phyloP scores from a whole-genome alignment of 83 land plant species.

The Diphasiastrum complanatum region DNA sequence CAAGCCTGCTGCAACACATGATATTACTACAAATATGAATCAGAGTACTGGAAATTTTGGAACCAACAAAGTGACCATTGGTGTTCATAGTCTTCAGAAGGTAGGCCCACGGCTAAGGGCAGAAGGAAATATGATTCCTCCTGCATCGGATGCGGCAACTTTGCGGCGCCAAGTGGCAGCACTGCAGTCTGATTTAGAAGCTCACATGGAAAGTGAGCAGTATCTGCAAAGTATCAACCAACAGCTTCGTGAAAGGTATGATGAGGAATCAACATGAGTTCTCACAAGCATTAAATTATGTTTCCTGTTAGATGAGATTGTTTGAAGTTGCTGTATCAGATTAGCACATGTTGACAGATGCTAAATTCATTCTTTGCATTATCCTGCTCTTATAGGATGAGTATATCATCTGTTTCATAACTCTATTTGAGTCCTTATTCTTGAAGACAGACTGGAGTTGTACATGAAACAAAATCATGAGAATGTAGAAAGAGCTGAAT shows the following conservation, averaged over 20 bases:
- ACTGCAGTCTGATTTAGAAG: slow-evolving; percentile 33
- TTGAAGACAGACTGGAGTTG: slow-evolving; percentile 39
- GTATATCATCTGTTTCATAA: too few species aligned
- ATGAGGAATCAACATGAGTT: background rate
- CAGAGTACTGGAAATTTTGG: too few species aligned
- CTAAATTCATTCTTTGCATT: background rate
- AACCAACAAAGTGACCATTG: too few species aligned
- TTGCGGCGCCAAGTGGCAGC: slow-evolving; percentile 37
- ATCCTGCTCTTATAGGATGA: background rate
- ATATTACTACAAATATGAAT: too few species aligned
- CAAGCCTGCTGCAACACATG: too few species aligned
- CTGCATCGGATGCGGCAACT: slow-evolving; percentile 42
- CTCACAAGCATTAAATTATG: background rate
- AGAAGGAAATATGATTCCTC: slow-evolving; percentile 34
- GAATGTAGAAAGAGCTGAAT: slow-evolving; percentile 44
- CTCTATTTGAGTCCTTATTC: background rate
- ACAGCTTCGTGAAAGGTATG: slow-evolving; percentile 39
- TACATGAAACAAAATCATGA: slow-evolving; percentile 48
- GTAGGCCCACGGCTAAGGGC: slow-evolving; percentile 29
- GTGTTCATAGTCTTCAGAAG: slow-evolving; percentile 21
- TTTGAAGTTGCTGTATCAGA: too few species aligned
- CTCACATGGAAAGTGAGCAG: slow-evolving; percentile 39
- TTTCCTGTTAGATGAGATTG: too few species aligned
- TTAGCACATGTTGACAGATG: too few species aligned
- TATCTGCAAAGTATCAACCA: slow-evolving; percentile 34